These are phyloP conservation scores for Leccinum longicurvipes DNA, from an alignment of 768 basidiomycete genomes.

Conservation along the genomic window DNA sequence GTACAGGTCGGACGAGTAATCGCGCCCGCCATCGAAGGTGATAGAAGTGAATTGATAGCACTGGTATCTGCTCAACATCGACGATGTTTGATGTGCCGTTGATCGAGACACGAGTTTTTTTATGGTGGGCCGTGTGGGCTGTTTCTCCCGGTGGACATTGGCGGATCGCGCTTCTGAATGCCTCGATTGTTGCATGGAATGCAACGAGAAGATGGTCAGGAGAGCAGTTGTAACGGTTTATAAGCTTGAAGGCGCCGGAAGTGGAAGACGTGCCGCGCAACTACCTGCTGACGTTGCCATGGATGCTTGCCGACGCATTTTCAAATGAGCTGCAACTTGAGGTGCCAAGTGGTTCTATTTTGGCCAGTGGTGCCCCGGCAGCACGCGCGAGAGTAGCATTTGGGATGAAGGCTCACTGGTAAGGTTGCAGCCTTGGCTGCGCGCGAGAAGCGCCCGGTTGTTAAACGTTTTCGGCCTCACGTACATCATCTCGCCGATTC, in stretches of 20 bases:
- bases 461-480: slow-evolving; percentile 12
- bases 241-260: slow-evolving; percentile 43
- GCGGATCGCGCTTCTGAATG: slow-evolving; percentile 72
- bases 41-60: not conserved
- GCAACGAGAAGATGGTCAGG: slow-evolving; percentile 29
- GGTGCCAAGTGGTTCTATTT: not conserved
- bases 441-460: slow-evolving; percentile 1
- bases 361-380: slow-evolving; percentile 3
- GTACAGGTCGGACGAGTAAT: not conserved
- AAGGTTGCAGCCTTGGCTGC: not conserved
- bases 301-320: slow-evolving; percentile 68
- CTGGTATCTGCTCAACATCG: not conserved
- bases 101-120: not conserved
- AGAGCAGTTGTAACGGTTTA: slow-evolving; percentile 44
- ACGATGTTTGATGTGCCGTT: not conserved
- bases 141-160: slow-evolving; percentile 82
- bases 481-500: not conserved
- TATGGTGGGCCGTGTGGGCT: slow-evolving; percentile 26
- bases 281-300: slow-evolving; percentile 61
- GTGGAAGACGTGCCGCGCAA: slow-evolving; percentile 39
- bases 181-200: slow-evolving; percentile 50
- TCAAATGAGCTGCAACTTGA: slow-evolving; percentile 30
- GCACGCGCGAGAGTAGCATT: slow-evolving; percentile 5
- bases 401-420: slow-evolving; percentile 19
- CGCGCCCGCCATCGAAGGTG: not conserved